A percentile compares a stretch with the other conserved stretches of the same genome.
Conservation (phyloP, 495 filamentous ascomycete genomes). For the Lepidopterella palustris region DNA sequence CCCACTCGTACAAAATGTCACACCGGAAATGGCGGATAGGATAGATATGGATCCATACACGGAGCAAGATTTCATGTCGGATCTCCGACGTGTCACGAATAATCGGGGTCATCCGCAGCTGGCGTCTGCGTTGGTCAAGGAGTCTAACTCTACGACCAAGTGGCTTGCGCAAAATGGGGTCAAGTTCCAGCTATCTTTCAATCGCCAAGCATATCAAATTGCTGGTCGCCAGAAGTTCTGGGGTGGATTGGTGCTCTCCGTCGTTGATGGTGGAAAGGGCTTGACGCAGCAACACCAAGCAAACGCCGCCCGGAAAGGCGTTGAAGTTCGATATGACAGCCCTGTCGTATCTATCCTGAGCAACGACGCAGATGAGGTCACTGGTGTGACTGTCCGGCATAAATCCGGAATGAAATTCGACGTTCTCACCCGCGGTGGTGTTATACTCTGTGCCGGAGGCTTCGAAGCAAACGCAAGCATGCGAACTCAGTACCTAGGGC, state of each 20-base stretch:
- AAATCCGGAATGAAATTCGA: slow-evolving; percentile 22
- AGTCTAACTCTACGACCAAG: slow-evolving; percentile 43
- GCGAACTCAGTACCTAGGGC: slow-evolving; percentile 52
- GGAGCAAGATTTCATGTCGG: slow-evolving; percentile 40
- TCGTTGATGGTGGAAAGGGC: slow-evolving; percentile 52
- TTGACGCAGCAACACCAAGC: slow-evolving; percentile 44
- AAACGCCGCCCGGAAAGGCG: slow-evolving; percentile 40
- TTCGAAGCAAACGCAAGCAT: slow-evolving; percentile 54
- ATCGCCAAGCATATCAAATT: slow-evolving; percentile 54
- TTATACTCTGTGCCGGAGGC: slow-evolving; percentile 55
- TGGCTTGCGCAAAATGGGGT: slow-evolving; percentile 52
- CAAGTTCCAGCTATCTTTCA: slow-evolving; percentile 52
- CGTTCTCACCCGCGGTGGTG: slow-evolving; percentile 38
- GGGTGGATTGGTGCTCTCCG: slow-evolving; percentile 53
- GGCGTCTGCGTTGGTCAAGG: slow-evolving; percentile 40
- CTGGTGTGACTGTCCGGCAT: slow-evolving; percentile 34
- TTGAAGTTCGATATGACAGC: slow-evolving; percentile 42
- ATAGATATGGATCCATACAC: slow-evolving; percentile 47
- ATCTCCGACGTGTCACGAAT: slow-evolving; percentile 47
- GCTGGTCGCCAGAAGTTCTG: slow-evolving; percentile 53
- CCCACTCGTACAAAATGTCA: slow-evolving; percentile 45
- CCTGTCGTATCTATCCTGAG: slow-evolving; percentile 40
- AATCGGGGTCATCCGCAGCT: slow-evolving; percentile 44
- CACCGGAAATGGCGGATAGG: slow-evolving; percentile 28
- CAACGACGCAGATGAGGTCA: slow-evolving; percentile 36